Base-by-base conservation (phyloP, 768 basidiomycete genomes). In the Phlebiopsis flavidoalba region DNA sequence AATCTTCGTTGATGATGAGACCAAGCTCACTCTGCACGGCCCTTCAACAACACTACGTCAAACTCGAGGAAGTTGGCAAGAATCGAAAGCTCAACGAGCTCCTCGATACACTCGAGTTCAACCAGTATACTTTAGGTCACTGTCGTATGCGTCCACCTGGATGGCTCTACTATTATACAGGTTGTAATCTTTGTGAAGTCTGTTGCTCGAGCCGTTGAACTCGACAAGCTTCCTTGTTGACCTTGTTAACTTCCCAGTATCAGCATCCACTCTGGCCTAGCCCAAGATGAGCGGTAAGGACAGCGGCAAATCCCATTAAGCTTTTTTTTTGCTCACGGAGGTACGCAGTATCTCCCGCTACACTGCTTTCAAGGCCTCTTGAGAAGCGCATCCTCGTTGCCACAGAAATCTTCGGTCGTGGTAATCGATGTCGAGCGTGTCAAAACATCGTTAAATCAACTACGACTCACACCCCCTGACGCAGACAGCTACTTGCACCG, bases 161-260 rank as follows among this genome's bases (percentile, higher is more conserved):
- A n/a, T 50, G 15, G 8, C 47, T 60, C 12, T 22, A 15, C 17
- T 53, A 6, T 12, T 15, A 22, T 46, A 21, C 35, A 98, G 96
- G 97, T 99, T 67, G 96, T 98, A 64, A 99, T 99, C 66, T 99
- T 99, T 65, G 97, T 99, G 61, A 99, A 98, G 76, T 98, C 96
- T 10, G 96, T 98, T 50, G 90, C 91, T 22, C 89, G 97, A 64
- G 97, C 96, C 1, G 95, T 94, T 60, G 95, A 98, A 74, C 77
- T 99, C 63, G 97, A 99, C 79, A 95, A 95, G 73, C 79, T 99
- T n/a, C 7, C 80, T 99, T 40, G 90, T 95, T 22, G 93, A 95
- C n/a, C n/a, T n/a, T n/a, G 40, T 99, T 80, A 96, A 96, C 75
- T 99, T 99, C 80, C 97, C 0, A 93, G 91, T 69, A 99, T 99